A percentile compares a stretch with the other conserved stretches of the same genome.
Conservation (phyloP, 1,284 basidiomycete genomes). For the Sporisorium exsertum region DNA sequence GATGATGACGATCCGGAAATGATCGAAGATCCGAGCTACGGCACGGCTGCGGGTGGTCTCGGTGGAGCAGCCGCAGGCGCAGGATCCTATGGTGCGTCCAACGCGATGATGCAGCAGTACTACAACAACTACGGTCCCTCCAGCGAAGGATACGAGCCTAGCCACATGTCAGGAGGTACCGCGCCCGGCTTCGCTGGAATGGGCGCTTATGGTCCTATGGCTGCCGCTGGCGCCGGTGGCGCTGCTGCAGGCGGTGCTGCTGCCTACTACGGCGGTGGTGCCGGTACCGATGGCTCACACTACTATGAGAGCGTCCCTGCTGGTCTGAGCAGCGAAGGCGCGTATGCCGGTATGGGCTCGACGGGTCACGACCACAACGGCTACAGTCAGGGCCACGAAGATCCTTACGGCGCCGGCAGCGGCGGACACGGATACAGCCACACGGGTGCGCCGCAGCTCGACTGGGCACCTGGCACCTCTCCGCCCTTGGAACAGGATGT, state of each 20-base stretch:
- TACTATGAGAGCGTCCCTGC: constrained; percentile 54
- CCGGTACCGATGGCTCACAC: constrained; percentile 40
- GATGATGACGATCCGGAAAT: constrained; percentile 69
- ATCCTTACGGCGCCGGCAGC: constrained; percentile 29
- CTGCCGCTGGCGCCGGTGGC: constrained; percentile 53
- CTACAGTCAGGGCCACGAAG: constrained; percentile 38
- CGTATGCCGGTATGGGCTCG: constrained; percentile 33
- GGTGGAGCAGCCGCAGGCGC: constrained; percentile 41
- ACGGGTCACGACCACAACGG: constrained; percentile 45
- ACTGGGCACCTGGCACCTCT: constrained; percentile 43
- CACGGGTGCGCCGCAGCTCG: constrained; percentile 43
- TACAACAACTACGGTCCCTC: constrained; percentile 49
- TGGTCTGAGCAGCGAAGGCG: constrained; percentile 15
- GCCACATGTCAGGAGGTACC: constrained; percentile 58
- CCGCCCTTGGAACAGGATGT: constrained; percentile 46
- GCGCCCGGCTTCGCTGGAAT: constrained; percentile 61
- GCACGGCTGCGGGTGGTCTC: constrained; percentile 25
- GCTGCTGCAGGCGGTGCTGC: constrained; percentile 55
- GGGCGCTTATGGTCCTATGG: constrained; percentile 63
- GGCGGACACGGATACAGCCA: constrained; percentile 42
- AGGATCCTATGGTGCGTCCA: constrained; percentile 41
- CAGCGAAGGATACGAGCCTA: constrained; percentile 57
- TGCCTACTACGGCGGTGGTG: constrained; percentile 45
- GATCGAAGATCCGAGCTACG: constrained; percentile 62
- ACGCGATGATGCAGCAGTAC: constrained; percentile 55